phyloP scores from a whole-genome alignment of 108 stramenopile genomes.

The Cyclotella cryptica region DNA sequence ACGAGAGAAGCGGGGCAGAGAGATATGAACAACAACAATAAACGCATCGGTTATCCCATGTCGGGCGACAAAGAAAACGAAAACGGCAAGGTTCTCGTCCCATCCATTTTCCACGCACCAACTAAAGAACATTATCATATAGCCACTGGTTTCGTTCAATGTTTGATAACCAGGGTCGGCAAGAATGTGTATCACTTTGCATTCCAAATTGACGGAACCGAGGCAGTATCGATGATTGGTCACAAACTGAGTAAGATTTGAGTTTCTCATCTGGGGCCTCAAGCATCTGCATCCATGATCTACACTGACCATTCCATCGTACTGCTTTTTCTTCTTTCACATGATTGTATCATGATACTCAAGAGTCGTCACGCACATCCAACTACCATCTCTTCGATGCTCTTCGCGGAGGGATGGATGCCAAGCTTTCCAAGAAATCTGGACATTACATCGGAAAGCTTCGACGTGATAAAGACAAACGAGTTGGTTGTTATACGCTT shows the following conservation, averaged over 20 bases:
- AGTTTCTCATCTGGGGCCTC: neutral
- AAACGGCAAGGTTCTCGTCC: neutral
- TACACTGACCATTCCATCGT: neutral
- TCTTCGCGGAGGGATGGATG: conserved; percentile 51
- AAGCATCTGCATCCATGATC: neutral
- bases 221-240: conserved; percentile 34
- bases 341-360: neutral
- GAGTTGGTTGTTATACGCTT: conserved; percentile 49
- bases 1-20: neutral
- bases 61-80: conserved; percentile 8
- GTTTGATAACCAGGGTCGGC: conserved; percentile 29
- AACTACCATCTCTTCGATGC: conserved; percentile 83
- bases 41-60: conserved; percentile 26
- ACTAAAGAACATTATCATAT: conserved; percentile 24
- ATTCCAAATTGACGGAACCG: conserved; percentile 25
- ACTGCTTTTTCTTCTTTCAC: neutral
- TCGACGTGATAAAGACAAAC: conserved; percentile 49
- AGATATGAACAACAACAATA: conserved; percentile 21
- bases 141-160: conserved; percentile 22
- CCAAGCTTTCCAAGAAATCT: conserved; percentile 67
- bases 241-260: conserved; percentile 24
- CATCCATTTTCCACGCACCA: conserved; percentile 23
- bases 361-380: conserved; percentile 43
- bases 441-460: conserved; percentile 82
- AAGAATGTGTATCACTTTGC: conserved; percentile 29